These are phyloP conservation scores for Coniochaeta prunicola DNA, from an alignment of 2,329 filamentous ascomycete genomes.

Conservation along the genomic window DNA sequence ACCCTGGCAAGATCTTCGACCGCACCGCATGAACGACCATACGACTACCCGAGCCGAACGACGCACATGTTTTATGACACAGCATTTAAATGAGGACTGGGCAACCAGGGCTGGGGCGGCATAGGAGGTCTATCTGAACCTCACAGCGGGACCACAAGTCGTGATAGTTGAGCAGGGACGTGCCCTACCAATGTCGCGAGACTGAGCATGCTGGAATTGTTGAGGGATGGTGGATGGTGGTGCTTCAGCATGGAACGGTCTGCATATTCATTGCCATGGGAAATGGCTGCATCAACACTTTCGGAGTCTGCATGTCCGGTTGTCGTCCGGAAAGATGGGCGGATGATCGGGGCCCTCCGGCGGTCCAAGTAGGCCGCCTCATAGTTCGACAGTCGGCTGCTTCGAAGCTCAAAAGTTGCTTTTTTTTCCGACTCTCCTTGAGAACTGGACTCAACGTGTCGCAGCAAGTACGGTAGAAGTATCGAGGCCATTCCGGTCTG, in stretches of 20 bases:
- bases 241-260: background rate
- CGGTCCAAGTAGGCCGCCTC: background rate
- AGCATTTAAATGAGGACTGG: background rate
- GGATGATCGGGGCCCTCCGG: no score
- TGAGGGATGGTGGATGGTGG: background rate
- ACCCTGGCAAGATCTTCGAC: constrained; percentile 88
- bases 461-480: background rate
- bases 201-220: background rate
- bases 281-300: background rate
- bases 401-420: background rate
- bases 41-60: background rate
- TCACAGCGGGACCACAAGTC: background rate
- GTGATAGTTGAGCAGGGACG: background rate
- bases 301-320: background rate
- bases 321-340: background rate
- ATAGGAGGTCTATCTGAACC: background rate
- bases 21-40: constrained; percentile 21
- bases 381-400: background rate
- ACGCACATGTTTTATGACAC: background rate
- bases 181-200: background rate
- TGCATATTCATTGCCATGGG: background rate
- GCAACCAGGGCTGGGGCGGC: background rate
- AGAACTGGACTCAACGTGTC: background rate
- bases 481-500: background rate
- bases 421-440: background rate